Evolutionary conservation across 306 rosid species (phyloP), one percentile per base, ranked within the genome.

Genomic region (Quercus rubra): DNA sequence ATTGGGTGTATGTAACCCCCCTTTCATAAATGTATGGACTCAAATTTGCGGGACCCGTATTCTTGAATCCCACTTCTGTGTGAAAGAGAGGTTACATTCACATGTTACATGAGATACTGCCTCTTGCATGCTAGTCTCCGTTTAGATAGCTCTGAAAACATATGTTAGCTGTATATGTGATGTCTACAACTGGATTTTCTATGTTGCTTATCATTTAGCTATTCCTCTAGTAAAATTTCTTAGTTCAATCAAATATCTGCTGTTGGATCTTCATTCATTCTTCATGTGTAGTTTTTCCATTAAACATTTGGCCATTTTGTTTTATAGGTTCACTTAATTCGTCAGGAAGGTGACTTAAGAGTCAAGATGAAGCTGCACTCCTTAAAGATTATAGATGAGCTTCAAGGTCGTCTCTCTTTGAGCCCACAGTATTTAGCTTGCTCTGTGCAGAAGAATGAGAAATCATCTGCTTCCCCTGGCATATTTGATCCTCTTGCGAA

Each of bases 371-470:
- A 93, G 78, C 81, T 95, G 83, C 99, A 95, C 83, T 93, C 97
- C 58, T 82, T 95, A 79, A 90, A 88, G 85, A 88, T 95, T 77
- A 95, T 87, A 79, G 99, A 93, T 90, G 93, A 95, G 83, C 97
- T 95, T 90, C 94, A 89, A 85, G 91, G 94, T 84, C 86, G 80
- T 76, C 76, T 89, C 7, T 95, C 92, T 28, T 78, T 28, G 58
- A 81, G 86, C 73, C 93, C 92, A 69, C 86, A 78, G 56, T 95
- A 91, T 90, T 88, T 95, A 77, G 98, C 98, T 77, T 89, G 91
- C 80, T 95, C 99, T 4, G 98, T 93, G 76, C 87, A 91, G 71
- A 83, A 85, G 62, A 85, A 73, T 85, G 97, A 86, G 69, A 77
- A 74, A 75, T 52, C 71, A 71, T 59, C 81, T 81, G 73, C 87